These are phyloP conservation scores for Wallacemonas collosoma DNA, from an alignment of 208 protist species.

Conservation along the genomic window DNA sequence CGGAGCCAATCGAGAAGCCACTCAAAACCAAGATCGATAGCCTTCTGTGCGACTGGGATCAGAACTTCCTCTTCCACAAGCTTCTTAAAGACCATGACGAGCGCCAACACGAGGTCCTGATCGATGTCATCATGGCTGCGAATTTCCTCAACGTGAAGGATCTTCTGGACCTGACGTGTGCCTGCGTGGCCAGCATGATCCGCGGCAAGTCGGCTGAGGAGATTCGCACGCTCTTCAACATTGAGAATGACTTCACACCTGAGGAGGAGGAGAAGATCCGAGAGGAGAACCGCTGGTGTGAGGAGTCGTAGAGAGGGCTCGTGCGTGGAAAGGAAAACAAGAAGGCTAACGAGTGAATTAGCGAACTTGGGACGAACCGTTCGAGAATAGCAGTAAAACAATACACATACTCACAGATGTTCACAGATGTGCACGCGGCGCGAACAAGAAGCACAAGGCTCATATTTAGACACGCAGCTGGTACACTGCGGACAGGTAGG, in stretches of 20 bases:
- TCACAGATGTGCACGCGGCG: too few relatives aligned
- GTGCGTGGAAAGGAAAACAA: not conserved
- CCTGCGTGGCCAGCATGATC: conserved; percentile 93
- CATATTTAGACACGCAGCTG: too few relatives aligned
- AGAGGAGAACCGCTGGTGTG: conserved; percentile 89
- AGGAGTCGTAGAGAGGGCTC: conserved; percentile 55
- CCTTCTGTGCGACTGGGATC: conserved; percentile 89
- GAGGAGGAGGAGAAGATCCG: conserved; percentile 94
- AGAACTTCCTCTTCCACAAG: conserved; percentile 81
- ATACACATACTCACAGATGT: too few relatives aligned
- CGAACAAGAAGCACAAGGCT: too few relatives aligned
- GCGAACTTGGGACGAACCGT: too few relatives aligned
- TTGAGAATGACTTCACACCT: conserved; percentile 95
- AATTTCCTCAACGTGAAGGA: conserved; percentile 96
- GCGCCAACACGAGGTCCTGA: conserved; percentile 87
- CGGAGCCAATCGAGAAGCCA: conserved; percentile 86
- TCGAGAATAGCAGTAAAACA: too few relatives aligned
- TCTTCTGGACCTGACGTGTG: conserved; percentile 94
- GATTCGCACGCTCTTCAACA: conserved; percentile 94
- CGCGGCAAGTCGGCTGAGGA: conserved; percentile 94
- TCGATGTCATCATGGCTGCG: conserved; percentile 94
- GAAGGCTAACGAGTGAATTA: not conserved
- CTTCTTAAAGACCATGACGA: conserved; percentile 83
- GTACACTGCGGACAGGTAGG: too few relatives aligned
- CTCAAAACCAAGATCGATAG: conserved; percentile 86